These are phyloP conservation scores for Peniophora sp. DNA, from an alignment of 1,284 basidiomycete genomes.

Conservation along the genomic window DNA sequence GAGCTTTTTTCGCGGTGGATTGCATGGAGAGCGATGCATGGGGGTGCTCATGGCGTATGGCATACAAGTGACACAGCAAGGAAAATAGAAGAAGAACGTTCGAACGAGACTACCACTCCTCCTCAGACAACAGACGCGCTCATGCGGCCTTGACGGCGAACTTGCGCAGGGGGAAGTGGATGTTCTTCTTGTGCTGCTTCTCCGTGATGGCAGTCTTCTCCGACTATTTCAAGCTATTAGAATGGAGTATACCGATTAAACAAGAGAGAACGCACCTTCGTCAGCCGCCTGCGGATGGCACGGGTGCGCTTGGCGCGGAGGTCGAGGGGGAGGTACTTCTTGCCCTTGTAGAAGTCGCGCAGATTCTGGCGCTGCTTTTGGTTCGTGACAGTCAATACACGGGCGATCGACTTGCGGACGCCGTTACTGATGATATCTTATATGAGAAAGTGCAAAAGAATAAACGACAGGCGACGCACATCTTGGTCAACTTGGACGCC, in stretches of 20 bases:
- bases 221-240: conserved; percentile 44
- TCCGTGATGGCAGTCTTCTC: conserved; percentile 80
- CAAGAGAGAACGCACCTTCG: conserved; percentile 51
- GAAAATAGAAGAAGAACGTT: conserved; percentile 22
- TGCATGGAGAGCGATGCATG: conserved; percentile 8
- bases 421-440: conserved; percentile 58
- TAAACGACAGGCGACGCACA: conserved; percentile 51
- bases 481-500: conserved; percentile 94
- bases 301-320: conserved; percentile 98
- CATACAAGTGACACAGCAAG: conserved; percentile 29
- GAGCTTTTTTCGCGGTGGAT: neutral
- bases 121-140: conserved; percentile 19
- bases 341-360: conserved; percentile 96
- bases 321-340: conserved; percentile 97
- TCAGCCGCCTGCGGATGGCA: conserved; percentile 94
- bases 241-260: neutral
- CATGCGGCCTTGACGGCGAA: conserved; percentile 79
- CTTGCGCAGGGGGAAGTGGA: conserved; percentile 85
- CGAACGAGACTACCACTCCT: conserved; percentile 18
- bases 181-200: conserved; percentile 89
- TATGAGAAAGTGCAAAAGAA: conserved; percentile 1
- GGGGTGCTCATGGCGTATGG: conserved; percentile 21
- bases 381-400: conserved; percentile 98
- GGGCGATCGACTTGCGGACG: conserved; percentile 98
- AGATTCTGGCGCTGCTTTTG: conserved; percentile 96